Conservation (phyloP, 1,284 basidiomycete species). For the Heliocybe sulcata region DNA sequence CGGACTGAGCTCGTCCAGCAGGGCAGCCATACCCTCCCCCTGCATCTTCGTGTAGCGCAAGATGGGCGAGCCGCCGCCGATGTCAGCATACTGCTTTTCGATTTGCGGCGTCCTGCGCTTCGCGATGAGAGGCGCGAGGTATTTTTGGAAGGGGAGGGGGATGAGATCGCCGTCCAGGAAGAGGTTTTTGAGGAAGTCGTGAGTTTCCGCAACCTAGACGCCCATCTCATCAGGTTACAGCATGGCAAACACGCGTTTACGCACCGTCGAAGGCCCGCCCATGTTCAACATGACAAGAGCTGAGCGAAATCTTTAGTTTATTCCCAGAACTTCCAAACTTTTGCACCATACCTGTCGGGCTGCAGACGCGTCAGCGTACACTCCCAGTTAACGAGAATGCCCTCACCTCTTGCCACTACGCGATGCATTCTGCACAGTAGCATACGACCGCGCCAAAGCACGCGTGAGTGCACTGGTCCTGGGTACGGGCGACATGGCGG, state of each 20-base stretch:
- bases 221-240: neutral
- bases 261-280: constrained; percentile 91
- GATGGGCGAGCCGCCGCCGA: constrained; percentile 98
- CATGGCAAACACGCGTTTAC: constrained; percentile 16
- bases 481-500: constrained; percentile 5
- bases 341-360: constrained; percentile 51
- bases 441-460: constrained; percentile 23
- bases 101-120: constrained; percentile 90
- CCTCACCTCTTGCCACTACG: constrained; percentile 29
- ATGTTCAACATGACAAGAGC: constrained; percentile 98
- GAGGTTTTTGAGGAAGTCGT: constrained; percentile 88
- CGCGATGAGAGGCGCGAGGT: constrained; percentile 88
- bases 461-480: constrained; percentile 9
- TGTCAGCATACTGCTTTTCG: constrained; percentile 89
- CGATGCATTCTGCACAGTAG: constrained; percentile 26
- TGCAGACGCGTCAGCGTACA: constrained; percentile 16
- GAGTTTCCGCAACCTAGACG: constrained; percentile 74
- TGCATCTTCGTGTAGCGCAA: constrained; percentile 86
- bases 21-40: constrained; percentile 83
- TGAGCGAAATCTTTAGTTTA: constrained; percentile 17
- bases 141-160: constrained; percentile 87
- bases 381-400: neutral
- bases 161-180: constrained; percentile 97
- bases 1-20: constrained; percentile 93
- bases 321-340: neutral